Conservation (phyloP, 1,139 yeast species). For the Kurtzmaniella quercitrusa region DNA sequence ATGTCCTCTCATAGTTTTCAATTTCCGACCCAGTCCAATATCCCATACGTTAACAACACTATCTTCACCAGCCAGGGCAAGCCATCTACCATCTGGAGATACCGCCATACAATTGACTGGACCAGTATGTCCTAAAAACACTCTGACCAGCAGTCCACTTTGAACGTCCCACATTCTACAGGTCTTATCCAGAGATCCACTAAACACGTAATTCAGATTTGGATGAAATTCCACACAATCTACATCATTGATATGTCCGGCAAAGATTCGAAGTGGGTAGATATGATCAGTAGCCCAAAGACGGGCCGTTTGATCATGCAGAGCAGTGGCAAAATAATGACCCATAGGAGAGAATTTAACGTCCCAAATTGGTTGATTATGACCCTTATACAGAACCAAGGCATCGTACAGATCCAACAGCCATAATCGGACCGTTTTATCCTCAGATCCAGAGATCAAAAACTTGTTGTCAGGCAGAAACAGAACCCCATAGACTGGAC, state of each 20-base stretch:
- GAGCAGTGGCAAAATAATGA: conserved; percentile 95
- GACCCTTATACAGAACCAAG: conserved; percentile 92
- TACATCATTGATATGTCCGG: conserved; percentile 96
- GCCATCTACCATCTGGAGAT: conserved; percentile 95
- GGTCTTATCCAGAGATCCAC: conserved; percentile 94
- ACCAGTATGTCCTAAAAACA: conserved; percentile 92
- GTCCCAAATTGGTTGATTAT: conserved; percentile 97
- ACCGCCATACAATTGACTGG: conserved; percentile 83
- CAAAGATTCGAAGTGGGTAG: conserved; percentile 90
- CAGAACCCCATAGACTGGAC: conserved; percentile 86
- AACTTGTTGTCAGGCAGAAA: conserved; percentile 89
- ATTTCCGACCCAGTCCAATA: conserved; percentile 81
- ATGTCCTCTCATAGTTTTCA: conserved; percentile 86
- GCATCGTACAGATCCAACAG: conserved; percentile 87
- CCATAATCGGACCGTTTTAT: conserved; percentile 90
- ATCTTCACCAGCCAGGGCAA: conserved; percentile 95
- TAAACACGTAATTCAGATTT: conserved; percentile 86
- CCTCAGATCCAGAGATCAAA: conserved; percentile 82
- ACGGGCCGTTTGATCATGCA: conserved; percentile 96
- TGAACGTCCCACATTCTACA: conserved; percentile 98
- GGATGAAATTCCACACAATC: conserved; percentile 96
- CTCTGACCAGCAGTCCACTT: conserved; percentile 83
- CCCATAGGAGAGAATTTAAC: conserved; percentile 93
- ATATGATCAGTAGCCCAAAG: conserved; percentile 98
- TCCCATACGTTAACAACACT: conserved; percentile 91